A percentile compares a stretch with the other conserved stretches of the same genome.
These are phyloP conservation scores for Emydomyces testavorans DNA, from an alignment of 2,329 filamentous ascomycete species.

Conservation along the genomic window DNA sequence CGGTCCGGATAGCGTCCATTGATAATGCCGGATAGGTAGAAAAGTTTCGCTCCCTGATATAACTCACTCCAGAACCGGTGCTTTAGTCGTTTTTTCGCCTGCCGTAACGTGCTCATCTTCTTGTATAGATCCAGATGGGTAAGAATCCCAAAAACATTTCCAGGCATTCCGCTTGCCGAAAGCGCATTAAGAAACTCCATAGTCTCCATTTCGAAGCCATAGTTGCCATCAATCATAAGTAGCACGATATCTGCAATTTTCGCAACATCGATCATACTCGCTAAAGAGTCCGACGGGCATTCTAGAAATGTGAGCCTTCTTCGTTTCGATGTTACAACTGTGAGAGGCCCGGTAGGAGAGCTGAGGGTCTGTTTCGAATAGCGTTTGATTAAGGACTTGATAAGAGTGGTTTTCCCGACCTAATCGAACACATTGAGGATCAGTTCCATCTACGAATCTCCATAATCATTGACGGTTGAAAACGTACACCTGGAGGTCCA, in stretches of 20 bases:
- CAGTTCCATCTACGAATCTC: not conserved
- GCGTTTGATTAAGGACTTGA: slow-evolving; percentile 85
- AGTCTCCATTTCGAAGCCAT: slow-evolving; percentile 98
- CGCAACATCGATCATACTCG: slow-evolving; percentile 91
- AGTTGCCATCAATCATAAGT: slow-evolving; percentile 97
- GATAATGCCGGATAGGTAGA: slow-evolving; percentile 91
- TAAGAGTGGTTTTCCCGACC: slow-evolving; percentile 80
- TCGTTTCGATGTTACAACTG: slow-evolving; percentile 91
- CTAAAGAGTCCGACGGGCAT: slow-evolving; percentile 85
- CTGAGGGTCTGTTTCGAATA: slow-evolving; percentile 94
- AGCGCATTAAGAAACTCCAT: slow-evolving; percentile 98
- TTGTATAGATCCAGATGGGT: slow-evolving; percentile 93
- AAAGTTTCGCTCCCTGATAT: slow-evolving; percentile 92
- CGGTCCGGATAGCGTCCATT: slow-evolving; percentile 95
- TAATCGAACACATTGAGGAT: slow-evolving; percentile 16
- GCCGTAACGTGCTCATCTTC: slow-evolving; percentile 81
- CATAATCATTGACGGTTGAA: not conserved
- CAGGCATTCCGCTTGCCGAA: slow-evolving; percentile 91
- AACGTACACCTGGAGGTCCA: slow-evolving; percentile 71
- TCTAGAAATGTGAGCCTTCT: slow-evolving; percentile 91
- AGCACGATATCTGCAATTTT: slow-evolving; percentile 97
- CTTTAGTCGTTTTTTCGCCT: slow-evolving; percentile 93
- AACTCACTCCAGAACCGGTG: slow-evolving; percentile 93
- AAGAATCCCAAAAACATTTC: slow-evolving; percentile 93
- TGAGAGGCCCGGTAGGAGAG: slow-evolving; percentile 81